These are phyloP conservation scores for Lentinus tigrinus DNA, from an alignment of 768 basidiomycete species.

Conservation along the genomic window DNA sequence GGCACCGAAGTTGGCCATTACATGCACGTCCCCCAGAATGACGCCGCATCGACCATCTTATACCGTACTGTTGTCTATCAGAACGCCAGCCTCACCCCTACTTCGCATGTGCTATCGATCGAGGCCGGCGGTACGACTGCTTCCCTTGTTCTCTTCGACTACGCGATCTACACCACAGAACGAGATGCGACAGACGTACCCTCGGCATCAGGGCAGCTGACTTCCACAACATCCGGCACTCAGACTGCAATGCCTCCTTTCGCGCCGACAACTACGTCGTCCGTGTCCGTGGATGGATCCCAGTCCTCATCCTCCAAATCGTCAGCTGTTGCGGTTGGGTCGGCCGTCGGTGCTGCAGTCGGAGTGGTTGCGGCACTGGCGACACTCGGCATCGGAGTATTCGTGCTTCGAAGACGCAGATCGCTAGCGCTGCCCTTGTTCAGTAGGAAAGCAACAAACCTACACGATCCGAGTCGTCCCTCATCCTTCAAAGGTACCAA, in stretches of 20 bases:
- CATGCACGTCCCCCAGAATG: background rate
- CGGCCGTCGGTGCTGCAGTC: background rate
- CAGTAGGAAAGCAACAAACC: background rate
- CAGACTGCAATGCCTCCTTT: no score
- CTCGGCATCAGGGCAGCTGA: background rate
- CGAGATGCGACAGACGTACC: background rate
- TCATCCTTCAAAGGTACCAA: background rate
- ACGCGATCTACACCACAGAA: constrained; percentile 1
- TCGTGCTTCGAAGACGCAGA: background rate
- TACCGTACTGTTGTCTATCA: constrained; percentile 1
- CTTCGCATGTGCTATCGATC: background rate
- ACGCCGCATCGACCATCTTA: background rate
- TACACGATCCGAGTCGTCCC: background rate
- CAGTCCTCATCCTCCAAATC: background rate
- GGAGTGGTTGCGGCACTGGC: background rate
- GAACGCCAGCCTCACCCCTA: background rate
- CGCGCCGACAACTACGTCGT: background rate
- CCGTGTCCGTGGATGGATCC: background rate
- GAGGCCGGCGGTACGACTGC: background rate
- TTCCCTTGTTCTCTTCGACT: constrained; percentile 7
- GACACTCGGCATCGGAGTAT: background rate
- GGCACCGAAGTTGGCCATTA: background rate
- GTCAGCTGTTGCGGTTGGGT: background rate
- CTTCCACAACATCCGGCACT: background rate
- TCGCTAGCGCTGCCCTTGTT: background rate